Conservation (phyloP, 2,329 filamentous ascomycete species). For the Graphiopsis chlorocephala region DNA sequence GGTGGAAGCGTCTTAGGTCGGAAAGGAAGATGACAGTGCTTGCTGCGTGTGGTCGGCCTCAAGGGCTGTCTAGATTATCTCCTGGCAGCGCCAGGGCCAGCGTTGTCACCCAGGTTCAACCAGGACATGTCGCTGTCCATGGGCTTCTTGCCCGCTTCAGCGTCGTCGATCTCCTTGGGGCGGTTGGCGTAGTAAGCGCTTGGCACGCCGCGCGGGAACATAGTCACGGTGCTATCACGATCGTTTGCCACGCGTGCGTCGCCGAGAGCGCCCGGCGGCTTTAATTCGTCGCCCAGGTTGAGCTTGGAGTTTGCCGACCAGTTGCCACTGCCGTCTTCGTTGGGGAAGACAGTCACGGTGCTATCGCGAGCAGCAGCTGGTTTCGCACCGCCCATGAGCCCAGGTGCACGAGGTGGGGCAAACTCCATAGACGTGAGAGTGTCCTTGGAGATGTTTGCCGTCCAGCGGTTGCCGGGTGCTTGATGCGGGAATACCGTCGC, state of each 20-base stretch:
- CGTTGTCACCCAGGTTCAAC: conserved; percentile 58
- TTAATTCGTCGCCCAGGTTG: neutral
- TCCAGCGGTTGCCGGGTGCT: conserved; percentile 13
- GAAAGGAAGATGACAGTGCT: neutral
- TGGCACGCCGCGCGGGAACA: conserved; percentile 38
- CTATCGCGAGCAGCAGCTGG: conserved; percentile 59
- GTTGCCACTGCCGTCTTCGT: conserved; percentile 13
- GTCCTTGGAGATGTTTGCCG: conserved; percentile 8
- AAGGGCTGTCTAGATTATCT: neutral
- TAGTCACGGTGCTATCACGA: conserved; percentile 35
- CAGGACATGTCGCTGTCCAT: conserved; percentile 68
- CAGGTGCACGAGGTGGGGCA: conserved; percentile 12
- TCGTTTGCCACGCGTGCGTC: conserved; percentile 20
- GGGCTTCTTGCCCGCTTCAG: conserved; percentile 50
- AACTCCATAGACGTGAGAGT: neutral
- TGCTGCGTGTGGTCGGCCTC: neutral
- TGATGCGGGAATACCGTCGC: conserved; percentile 14
- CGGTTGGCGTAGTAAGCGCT: conserved; percentile 31
- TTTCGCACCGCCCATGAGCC: conserved; percentile 41
- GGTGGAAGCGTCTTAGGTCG: neutral
- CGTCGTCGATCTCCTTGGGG: conserved; percentile 28
- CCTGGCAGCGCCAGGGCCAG: neutral
- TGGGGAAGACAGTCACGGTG: conserved; percentile 33
- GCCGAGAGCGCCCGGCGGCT: neutral
- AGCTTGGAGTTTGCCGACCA: conserved; percentile 11